These are phyloP conservation scores for Alternaria arbusti DNA, from an alignment of 2,329 filamentous ascomycete genomes.

Conservation along the genomic window DNA sequence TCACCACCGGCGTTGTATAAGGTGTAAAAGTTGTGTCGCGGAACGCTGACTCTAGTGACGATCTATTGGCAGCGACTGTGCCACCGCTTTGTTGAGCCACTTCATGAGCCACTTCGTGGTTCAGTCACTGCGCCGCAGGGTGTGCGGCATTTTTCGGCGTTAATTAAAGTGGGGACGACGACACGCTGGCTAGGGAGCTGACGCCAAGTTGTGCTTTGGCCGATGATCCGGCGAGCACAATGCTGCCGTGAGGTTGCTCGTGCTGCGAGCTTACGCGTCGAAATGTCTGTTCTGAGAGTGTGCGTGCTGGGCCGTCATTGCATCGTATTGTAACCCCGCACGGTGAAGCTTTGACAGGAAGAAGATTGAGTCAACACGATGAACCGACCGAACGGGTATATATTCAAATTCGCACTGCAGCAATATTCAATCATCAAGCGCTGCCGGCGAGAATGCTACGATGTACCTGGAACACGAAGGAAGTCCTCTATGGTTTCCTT, in stretches of 20 bases:
- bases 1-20: neutral
- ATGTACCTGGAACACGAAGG: neutral
- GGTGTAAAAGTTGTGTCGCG: neutral
- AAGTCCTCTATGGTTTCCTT: neutral
- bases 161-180: neutral
- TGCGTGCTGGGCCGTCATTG: neutral
- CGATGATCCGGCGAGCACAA: neutral
- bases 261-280: neutral
- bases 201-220: neutral
- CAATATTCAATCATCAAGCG: neutral
- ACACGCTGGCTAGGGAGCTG: neutral
- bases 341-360: neutral
- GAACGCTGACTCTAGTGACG: neutral
- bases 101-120: constrained; percentile 14
- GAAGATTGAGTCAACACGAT: neutral
- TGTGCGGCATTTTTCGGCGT: constrained; percentile 2
- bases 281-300: neutral
- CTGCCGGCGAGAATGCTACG: neutral
- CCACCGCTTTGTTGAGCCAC: constrained; percentile 12
- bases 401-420: neutral
- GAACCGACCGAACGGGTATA: neutral
- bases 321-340: neutral
- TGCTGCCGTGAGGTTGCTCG: neutral
- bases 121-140: constrained; percentile 17
- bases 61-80: constrained; percentile 14